Evolutionary conservation across 768 basidiomycete species (phyloP), one percentile per base, ranked within the genome.

Genomic region (Lactarius trivialis): DNA sequence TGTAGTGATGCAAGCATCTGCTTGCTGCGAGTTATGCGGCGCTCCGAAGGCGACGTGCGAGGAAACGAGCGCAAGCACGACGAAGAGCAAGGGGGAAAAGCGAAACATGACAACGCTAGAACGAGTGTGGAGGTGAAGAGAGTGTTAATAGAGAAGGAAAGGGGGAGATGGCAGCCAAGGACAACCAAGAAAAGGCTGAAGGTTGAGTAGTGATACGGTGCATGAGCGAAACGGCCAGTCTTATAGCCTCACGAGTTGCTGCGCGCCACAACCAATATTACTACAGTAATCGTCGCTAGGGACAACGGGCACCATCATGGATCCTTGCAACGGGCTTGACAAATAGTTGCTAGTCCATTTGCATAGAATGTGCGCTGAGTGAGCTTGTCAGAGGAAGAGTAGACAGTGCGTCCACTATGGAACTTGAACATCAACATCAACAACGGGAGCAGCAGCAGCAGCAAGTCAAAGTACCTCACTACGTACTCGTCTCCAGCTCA

Each of bases 401-500:
- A n/a, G 19, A 19, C 41, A 41, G 19, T 7, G 11, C 21, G 41
- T 45, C 43, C 26, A 34, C n/a, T n/a, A 65, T 65, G 60, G 41
- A 63, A 32, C 43, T 45, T 45, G 21, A 45, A 45, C 43, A 45
- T 4, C 43, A 45, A 45, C 41, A n/a, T 1, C 41, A 43, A 43
- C 41, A 43, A n/a, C n/a, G n/a, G n/a, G n/a, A n/a, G n/a, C n/a
- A n/a, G 8, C 39, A 19, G 19, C 43, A 45, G 43, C 51, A 48
- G 32, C 37, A 60, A 9, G 37, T 64, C 14, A 71, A 73, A 33
- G 78, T 76, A 4, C 90, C 91, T 21, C 83, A 79, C 73, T 92
- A 89, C 68, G 72, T 92, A 41, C 80, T 93, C 58, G 75, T 86
- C 58, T 83, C 87, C 2, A 84, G 85, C 65, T 80, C 81, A 19